These are phyloP conservation scores for Ballota nigra DNA, from an alignment of 257 asterid species.

Conservation along the genomic window DNA sequence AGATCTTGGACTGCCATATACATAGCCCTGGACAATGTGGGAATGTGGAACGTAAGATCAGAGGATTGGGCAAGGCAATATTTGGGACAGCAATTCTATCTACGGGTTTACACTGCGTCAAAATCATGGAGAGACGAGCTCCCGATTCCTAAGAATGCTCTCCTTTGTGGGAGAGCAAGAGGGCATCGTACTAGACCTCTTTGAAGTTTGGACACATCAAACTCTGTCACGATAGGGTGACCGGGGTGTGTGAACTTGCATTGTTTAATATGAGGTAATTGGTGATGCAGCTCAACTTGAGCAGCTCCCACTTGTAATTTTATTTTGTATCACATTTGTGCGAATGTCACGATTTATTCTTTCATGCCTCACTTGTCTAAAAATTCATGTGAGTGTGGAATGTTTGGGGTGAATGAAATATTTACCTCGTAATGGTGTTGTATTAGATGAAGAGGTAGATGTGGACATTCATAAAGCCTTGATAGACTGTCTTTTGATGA, in stretches of 20 bases:
- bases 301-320: slow-evolving; percentile 36
- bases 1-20: slow-evolving; percentile 84
- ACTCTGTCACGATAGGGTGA: slow-evolving; percentile 82
- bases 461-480: not conserved
- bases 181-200: slow-evolving; percentile 78
- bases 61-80: slow-evolving; percentile 94
- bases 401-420: not conserved
- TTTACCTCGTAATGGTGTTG: not conserved
- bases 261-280: not conserved
- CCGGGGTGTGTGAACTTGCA: slow-evolving; percentile 11
- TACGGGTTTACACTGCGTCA: slow-evolving; percentile 65
- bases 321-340: slow-evolving; percentile 2
- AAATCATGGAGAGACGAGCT: slow-evolving; percentile 77
- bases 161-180: slow-evolving; percentile 80
- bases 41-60: slow-evolving; percentile 94
- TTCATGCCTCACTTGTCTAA: not conserved
- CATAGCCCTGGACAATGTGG: slow-evolving; percentile 86
- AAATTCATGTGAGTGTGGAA: not conserved
- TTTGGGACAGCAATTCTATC: slow-evolving; percentile 83
- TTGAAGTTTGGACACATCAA: slow-evolving; percentile 29
- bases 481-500: not conserved
- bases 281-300: slow-evolving; percentile 42
- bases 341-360: not conserved
- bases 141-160: slow-evolving; percentile 76
- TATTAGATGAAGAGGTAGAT: not conserved